Evolutionary conservation across 1,139 yeast genomes (phyloP), one percentile per base, ranked within the genome.

Genomic region (Casaregolazyma suthepensis): DNA sequence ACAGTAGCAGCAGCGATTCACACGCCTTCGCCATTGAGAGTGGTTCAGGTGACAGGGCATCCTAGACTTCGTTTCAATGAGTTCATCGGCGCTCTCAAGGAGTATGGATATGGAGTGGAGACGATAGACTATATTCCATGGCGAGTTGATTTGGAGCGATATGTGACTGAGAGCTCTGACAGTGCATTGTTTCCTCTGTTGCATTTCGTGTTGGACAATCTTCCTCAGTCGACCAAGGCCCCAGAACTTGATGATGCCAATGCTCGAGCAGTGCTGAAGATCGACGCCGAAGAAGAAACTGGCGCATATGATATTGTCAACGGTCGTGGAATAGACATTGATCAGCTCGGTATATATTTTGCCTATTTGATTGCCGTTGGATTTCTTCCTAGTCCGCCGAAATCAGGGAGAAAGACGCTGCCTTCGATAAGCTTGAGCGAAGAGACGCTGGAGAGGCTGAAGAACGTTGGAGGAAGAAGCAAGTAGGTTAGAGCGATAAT

Each of bases 11-110:
- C 94, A 35, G 85, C 96, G 0, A 76, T 93, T 60, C 81, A 82
- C 61, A 95, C 96, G 37, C 89, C 94, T 40, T 68, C 66, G 35
- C 58, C 66, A 7, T 66, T 63, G 1, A 65, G 67, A 18, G 71
- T 88, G 46, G 93, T 91, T 1, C 99, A 93, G 52, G 97, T 93
- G n/a, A 93, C 98, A 2, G 95, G 94, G 13, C 98, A 93, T 64
- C 99, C 99, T 57, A 82, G 98, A 69, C 82, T 89, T 56, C 75
- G 80, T 51, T 86, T 91, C 74, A 83, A 82, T 64, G 83, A 86
- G 61, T 91, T 83, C 72, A 72, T 93, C 63, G 81, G 83, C 37
- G 66, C 84, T 12, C 76, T 91, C 66, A 71, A 75, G 53, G 70
- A 73, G 9, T 91, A 81, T 63, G 99, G 99, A 5, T 94, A 88